Evolutionary conservation across 139 green algal genomes (phyloP).

Genomic region (Closterium sp.): DNA sequence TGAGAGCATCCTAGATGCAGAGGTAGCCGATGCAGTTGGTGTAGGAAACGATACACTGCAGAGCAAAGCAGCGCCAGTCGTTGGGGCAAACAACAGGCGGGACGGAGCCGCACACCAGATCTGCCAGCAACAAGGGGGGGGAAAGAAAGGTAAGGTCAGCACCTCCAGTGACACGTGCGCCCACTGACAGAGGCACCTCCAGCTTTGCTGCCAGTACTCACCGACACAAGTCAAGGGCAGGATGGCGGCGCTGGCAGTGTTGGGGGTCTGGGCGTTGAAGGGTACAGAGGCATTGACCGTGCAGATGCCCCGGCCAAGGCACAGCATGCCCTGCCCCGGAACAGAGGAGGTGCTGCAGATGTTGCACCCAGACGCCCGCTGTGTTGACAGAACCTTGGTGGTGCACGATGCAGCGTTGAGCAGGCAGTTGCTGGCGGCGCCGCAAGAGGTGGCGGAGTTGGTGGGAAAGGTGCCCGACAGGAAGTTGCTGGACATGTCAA

Average conservation of each 20-base stretch:
- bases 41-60: neutral
- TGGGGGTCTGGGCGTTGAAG: neutral
- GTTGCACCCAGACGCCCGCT: neutral
- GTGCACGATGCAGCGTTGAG: neutral
- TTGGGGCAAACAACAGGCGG: neutral
- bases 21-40: neutral
- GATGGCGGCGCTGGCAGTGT: neutral
- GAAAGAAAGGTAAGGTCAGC: too few species aligned
- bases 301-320: neutral
- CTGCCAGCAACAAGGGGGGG: neutral
- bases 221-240: neutral
- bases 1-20: neutral
- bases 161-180: too few species aligned
- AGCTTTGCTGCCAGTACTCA: neutral
- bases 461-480: neutral
- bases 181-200: too few species aligned
- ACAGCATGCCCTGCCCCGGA: neutral
- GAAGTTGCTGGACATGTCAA: neutral
- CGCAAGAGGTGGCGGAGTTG: neutral
- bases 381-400: neutral
- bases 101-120: neutral
- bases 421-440: neutral
- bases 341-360: neutral
- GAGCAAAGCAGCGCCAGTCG: neutral
- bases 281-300: neutral